Base-by-base conservation (phyloP, 108 stramenopile genomes). In the Discostella stelligeroides region DNA sequence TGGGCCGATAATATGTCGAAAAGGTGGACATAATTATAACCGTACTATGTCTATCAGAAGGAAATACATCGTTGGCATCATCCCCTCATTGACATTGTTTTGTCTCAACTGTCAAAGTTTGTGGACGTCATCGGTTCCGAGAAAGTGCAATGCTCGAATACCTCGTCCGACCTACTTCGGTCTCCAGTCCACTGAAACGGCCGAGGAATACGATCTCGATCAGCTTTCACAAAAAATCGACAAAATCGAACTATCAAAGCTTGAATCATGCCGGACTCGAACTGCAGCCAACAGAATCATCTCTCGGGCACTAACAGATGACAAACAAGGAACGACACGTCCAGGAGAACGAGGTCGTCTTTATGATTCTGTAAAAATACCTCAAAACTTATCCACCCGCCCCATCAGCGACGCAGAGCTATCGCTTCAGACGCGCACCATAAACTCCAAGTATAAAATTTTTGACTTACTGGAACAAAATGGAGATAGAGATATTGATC, bases 361-460 rank as follows among this genome's bases (percentile, higher is more conserved):
- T 14, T 94, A 83, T 51, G 70, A 79, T 51, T 87, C 86, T 37
- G 56, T 89, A 6, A 45, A 49, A 20, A 91, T 94, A 24, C 88
- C 88, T 12, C 73, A 64, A 21, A 85, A 86, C 45, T 76, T 88
- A 0, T 90, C 90, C 9, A 74, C 79, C 14, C 74, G 82, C 21
- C 68, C 73, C 18, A 84, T 94, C 57, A 88, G 86, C 34, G 90
- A 94, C 84, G 90, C 88, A n/a, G 93, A 94, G 63, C 68, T 94
- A 29, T 85, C 90, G 3, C 79, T 94, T 45, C 93, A 91, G 69
- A 91, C 90, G 0, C 83, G 85, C 24, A 80, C 91, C 21, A 73
- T 86, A 34, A 89, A 91, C 63, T 82, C 75, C 62, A 89, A 89
- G 66, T 94, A 91, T 72, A 70, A 71, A 34, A 84, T 94, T 10